phyloP scores from a whole-genome alignment of 2,329 filamentous ascomycete species.

The Trichoderma endophyticum region DNA sequence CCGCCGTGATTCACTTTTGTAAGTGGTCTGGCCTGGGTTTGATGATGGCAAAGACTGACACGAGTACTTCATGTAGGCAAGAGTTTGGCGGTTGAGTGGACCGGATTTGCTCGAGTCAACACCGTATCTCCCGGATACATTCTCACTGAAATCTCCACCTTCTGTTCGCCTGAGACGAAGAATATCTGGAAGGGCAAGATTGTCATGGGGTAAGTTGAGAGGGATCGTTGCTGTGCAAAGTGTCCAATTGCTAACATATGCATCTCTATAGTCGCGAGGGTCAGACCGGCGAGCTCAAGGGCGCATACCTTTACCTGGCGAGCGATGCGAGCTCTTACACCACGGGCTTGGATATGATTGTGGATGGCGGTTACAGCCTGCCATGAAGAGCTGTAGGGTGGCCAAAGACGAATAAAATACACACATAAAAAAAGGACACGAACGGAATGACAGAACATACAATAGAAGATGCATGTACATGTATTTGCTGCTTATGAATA shows the following conservation, averaged over 20 bases:
- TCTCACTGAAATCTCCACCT: constrained; percentile 67
- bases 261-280: constrained; percentile 59
- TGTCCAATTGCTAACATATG: background rate
- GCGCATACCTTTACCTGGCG: constrained; percentile 76
- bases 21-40: constrained; percentile 24
- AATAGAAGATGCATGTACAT: background rate
- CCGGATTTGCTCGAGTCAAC: constrained; percentile 70
- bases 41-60: background rate
- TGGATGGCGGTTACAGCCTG: constrained; percentile 70
- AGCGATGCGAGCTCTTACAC: constrained; percentile 81
- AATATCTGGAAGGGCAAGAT: constrained; percentile 74
- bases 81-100: constrained; percentile 73
- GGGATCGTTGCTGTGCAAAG: background rate
- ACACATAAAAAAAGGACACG: background rate
- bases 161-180: constrained; percentile 64
- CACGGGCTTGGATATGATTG: constrained; percentile 69
- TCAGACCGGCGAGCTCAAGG: constrained; percentile 72
- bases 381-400: constrained; percentile 35
- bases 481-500: background rate
- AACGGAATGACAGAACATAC: background rate
- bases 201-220: constrained; percentile 62
- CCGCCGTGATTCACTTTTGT: constrained; percentile 59
- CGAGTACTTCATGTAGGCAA: constrained; percentile 46
- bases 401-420: background rate
- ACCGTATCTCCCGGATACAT: constrained; percentile 74